Base-by-base conservation (phyloP, 2,329 filamentous ascomycete species). In the Dactylella cylindrospora region DNA sequence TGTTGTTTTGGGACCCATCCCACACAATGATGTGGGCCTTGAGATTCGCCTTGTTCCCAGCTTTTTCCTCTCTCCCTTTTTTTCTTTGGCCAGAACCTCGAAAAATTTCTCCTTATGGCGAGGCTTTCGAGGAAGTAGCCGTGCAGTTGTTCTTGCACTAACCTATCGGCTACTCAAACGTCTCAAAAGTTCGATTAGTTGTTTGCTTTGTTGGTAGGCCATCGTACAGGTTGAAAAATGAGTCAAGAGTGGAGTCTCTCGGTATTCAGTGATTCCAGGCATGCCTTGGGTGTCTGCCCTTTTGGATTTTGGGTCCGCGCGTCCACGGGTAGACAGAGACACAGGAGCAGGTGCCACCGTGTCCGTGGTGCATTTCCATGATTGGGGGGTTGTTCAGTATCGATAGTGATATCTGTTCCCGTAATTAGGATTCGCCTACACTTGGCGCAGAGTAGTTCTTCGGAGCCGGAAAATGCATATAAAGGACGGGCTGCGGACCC, bases 111-210 rank as follows among this genome's bases (percentile, higher is more conserved):
- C 22, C 35, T 49, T 40, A 33, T 12, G 4, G 23, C 46, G 15
- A 40, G 31, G 35, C 41, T 36, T 1, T 44, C 13, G 35, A 33
- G 9, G 26, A 35, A 36, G 28, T 31, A 62, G 57, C 57, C 57
- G 49, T 36, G 32, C 49, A 36, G 38, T 62, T 62, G 39, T 50
- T 62, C 57, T 62, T 62, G 43, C 43, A 33, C 17, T 41, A 20
- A n/a, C n/a, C n/a, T n/a, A n/a, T n/a, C n/a, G n/a, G n/a, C n/a
- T n/a, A n/a, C n/a, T n/a, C n/a, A n/a, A n/a, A n/a, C n/a, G n/a
- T n/a, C n/a, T n/a, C n/a, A n/a, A n/a, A n/a, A n/a, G n/a, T n/a
- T n/a, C n/a, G n/a, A n/a, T n/a, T n/a, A n/a, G n/a, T n/a, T n/a
- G n/a, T n/a, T n/a, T n/a, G n/a, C n/a, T 22, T 12, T 15, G 17